Conservation (phyloP, 2,329 filamentous ascomycete species). For the Fonsecaea pedrosoi region DNA sequence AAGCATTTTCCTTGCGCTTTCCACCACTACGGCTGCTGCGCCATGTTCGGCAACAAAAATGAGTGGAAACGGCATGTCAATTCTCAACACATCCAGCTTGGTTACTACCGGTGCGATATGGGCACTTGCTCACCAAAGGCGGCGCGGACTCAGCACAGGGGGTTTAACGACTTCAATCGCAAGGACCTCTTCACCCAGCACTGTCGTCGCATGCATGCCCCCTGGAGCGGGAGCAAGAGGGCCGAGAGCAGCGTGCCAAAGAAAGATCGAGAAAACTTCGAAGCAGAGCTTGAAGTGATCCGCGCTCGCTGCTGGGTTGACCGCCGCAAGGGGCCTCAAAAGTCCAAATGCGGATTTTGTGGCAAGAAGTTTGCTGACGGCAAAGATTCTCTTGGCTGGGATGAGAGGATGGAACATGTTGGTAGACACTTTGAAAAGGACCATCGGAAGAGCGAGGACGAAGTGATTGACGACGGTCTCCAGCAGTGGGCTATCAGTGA, state of each 20-base stretch:
- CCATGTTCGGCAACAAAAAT: slow-evolving; percentile 80
- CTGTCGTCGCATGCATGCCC: slow-evolving; percentile 77
- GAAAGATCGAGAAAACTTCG: slow-evolving; percentile 49
- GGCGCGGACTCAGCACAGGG: slow-evolving; percentile 28
- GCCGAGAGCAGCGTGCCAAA: slow-evolving; percentile 55
- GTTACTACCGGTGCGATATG: slow-evolving; percentile 77
- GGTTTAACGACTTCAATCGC: slow-evolving; percentile 77
- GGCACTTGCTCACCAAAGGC: slow-evolving; percentile 59
- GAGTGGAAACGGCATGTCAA: slow-evolving; percentile 93
- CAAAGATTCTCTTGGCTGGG: slow-evolving; percentile 66
- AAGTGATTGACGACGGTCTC: slow-evolving; percentile 51
- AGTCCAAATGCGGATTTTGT: slow-evolving; percentile 70
- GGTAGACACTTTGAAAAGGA: slow-evolving; percentile 77
- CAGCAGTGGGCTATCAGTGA: slow-evolving; percentile 49
- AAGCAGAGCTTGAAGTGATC: slow-evolving; percentile 62
- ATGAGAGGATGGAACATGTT: slow-evolving; percentile 85
- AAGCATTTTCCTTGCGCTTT: slow-evolving; percentile 77
- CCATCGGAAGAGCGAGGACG: slow-evolving; percentile 37
- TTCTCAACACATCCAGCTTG: slow-evolving; percentile 77
- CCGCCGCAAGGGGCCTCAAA: slow-evolving; percentile 67
- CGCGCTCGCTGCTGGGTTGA: slow-evolving; percentile 65
- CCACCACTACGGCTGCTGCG: slow-evolving; percentile 74
- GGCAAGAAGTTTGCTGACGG: slow-evolving; percentile 36
- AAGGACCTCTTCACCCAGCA: slow-evolving; percentile 93
- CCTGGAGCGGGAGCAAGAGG: slow-evolving; percentile 21